Base-by-base conservation (phyloP, 495 filamentous ascomycete species). In the Hypoxylon trugodes region DNA sequence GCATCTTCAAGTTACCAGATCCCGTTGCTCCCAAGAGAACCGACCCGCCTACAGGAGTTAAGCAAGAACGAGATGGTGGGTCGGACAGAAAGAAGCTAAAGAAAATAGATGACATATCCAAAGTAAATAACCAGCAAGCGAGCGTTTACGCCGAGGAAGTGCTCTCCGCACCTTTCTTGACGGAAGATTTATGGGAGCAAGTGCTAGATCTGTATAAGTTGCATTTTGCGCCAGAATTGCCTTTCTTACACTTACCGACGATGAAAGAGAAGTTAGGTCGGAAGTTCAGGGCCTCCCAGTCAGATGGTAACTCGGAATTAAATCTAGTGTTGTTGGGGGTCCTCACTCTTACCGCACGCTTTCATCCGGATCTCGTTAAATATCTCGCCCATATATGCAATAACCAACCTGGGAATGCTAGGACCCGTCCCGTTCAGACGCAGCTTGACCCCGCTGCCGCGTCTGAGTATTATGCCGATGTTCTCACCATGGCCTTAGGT, bases 141-240 rank as follows among this genome's bases (percentile, higher is more conserved):
- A 68, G 66, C 8, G 42, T 69, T 12, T 61, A 76, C n/a, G 75
- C 74, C 54, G 76, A 83, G 45, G 78, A 85, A 54, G 74, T 82
- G 13, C 69, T 85, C 55, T 79, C 81, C 35, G 78, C 78, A 21
- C 68, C 77, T 0, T 80, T 88, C 47, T 77, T 91, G 24, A 89
- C 87, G n/a, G 79, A 85, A 28, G 84, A 89, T 51, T 76, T 89
- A 2, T 91, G 87, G 87, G 84, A 85, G 61, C 84, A 86, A 51
- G 72, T 91, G 60, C 90, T 91, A 63, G 90, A 93, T 59, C 84
- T 91, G 42, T 96, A 91, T 72, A 87, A 92, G 74, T 79, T 90
- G 12, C 90, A 96, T 72, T 94, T 89, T 70, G 89, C 89, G 0
- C 88, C 91, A 0, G 86, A 93, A 43, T 80, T 96, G 42, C 90